These are phyloP conservation scores for Carallia pectinifolia DNA, from an alignment of 345 rosid genomes.

Conservation along the genomic window DNA sequence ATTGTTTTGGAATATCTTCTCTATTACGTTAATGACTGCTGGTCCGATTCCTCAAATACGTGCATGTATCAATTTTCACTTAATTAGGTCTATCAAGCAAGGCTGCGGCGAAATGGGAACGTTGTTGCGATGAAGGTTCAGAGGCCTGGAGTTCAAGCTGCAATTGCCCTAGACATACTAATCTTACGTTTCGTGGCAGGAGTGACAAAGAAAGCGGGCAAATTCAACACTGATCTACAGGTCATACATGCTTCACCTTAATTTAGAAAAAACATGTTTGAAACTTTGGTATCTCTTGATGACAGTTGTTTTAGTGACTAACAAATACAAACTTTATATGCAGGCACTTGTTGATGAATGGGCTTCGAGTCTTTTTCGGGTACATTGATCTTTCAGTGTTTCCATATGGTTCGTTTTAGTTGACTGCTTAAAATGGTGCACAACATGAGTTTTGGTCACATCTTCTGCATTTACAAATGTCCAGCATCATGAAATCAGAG, in stretches of 20 bases:
- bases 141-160: slow-evolving; percentile 94
- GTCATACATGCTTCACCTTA: slow-evolving; percentile 26
- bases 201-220: slow-evolving; percentile 59
- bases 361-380: slow-evolving; percentile 96
- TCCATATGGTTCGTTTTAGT: too few relatives aligned
- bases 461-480: too few relatives aligned
- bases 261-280: too few relatives aligned
- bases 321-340: slow-evolving; percentile 29
- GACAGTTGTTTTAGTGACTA: slow-evolving; percentile 9
- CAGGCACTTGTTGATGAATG: slow-evolving; percentile 96
- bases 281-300: too few relatives aligned
- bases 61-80: neutral
- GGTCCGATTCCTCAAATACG: neutral
- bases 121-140: slow-evolving; percentile 95
- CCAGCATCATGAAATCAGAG: too few relatives aligned
- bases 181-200: slow-evolving; percentile 80
- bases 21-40: neutral
- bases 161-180: slow-evolving; percentile 81
- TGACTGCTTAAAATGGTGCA: too few relatives aligned
- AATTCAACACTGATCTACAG: slow-evolving; percentile 81
- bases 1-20: neutral
- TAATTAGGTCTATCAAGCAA: slow-evolving; percentile 82
- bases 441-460: too few relatives aligned
- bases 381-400: slow-evolving; percentile 30
- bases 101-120: slow-evolving; percentile 58